Base-by-base conservation (phyloP, 2,329 filamentous ascomycete species). In the Verticillium alfalfae region DNA sequence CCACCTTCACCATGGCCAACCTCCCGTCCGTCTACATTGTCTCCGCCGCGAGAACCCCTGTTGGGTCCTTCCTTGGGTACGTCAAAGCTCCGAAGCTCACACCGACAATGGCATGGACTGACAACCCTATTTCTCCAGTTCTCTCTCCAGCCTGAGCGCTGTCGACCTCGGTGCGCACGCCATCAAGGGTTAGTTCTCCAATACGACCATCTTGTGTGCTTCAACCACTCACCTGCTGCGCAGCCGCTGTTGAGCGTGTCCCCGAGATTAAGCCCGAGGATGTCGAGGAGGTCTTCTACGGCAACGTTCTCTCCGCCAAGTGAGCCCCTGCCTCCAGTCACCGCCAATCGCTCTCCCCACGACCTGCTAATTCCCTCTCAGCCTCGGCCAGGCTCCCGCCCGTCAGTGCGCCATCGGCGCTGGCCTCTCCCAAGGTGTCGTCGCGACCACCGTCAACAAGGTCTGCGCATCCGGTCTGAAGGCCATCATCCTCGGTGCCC, bases 281-380 rank as follows among this genome's bases (percentile, higher is more conserved):
- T 75, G 91, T 99, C 62, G 88, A 99, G 75, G 95, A 99, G 77
- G 92, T 99, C 73, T 96, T 95, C 83, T 96, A 97, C 74, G 95
- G 95, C 77, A 99, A 99, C 82, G 95, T 99, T 68, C 86, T 99
- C 71, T 96, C 93, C 63, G 95, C 94, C 76, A 93, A 94, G 93
- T 97, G 84, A 70, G 83, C 72, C 45, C 45, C 41, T 66, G 59
- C 60, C 18, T 31, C 26, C 26, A 31, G 26, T 31, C 26, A 31
- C 26, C 36, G 57, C 57, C 38, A 45, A 37, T 26, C 52, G 39
- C 61, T n/a, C 39, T 26, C 16, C 26, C 54, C 26, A 56, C 26
- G 13, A 56, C 15, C 58, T 16, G 41, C 58, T 59, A 18, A 59
- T 34, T 34, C 56, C 57, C n/a, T 8, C 49, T 6, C 69, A 97